A percentile compares a stretch with the other conserved stretches of the same genome.
These are phyloP conservation scores for Isatis lusitanica DNA, from an alignment of 441 rosid species.

Conservation along the genomic window DNA sequence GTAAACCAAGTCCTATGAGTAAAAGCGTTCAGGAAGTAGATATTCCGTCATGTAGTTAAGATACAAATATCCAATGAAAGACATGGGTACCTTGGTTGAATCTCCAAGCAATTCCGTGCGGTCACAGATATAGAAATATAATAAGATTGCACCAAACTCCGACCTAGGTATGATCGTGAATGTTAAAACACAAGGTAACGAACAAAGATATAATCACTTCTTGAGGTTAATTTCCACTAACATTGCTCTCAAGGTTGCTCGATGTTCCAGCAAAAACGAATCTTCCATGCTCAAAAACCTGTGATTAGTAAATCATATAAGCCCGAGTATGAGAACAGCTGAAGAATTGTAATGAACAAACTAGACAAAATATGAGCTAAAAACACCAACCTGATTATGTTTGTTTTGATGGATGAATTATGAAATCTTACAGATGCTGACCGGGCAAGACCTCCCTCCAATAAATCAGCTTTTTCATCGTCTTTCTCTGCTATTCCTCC, in stretches of 20 bases:
- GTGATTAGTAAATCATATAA: neutral
- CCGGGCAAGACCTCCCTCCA: constrained; percentile 87
- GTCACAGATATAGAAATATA: constrained; percentile 82
- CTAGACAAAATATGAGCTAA: neutral
- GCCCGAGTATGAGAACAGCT: constrained; percentile 20
- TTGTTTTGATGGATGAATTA: constrained; percentile 61
- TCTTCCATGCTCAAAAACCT: constrained; percentile 95
- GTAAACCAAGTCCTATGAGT: constrained; percentile 28
- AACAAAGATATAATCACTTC: neutral
- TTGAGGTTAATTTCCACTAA: constrained; percentile 38
- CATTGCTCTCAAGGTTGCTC: constrained; percentile 83
- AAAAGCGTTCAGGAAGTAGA: neutral
- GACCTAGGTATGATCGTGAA: constrained; percentile 51
- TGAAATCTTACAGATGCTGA: constrained; percentile 72
- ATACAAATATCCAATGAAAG: neutral
- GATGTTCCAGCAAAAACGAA: constrained; percentile 86
- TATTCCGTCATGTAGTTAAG: neutral
- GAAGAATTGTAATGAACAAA: neutral
- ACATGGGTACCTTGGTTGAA: constrained; percentile 69
- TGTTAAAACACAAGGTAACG: constrained; percentile 5
- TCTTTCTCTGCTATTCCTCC: constrained; percentile 64
- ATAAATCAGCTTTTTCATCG: constrained; percentile 77
- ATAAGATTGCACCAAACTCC: constrained; percentile 76
- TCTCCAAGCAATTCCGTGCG: constrained; percentile 75
- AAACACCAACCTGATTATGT: constrained; percentile 64